Conservation (phyloP, 208 protist genomes). For the Crithidia acanthocephali region DNA sequence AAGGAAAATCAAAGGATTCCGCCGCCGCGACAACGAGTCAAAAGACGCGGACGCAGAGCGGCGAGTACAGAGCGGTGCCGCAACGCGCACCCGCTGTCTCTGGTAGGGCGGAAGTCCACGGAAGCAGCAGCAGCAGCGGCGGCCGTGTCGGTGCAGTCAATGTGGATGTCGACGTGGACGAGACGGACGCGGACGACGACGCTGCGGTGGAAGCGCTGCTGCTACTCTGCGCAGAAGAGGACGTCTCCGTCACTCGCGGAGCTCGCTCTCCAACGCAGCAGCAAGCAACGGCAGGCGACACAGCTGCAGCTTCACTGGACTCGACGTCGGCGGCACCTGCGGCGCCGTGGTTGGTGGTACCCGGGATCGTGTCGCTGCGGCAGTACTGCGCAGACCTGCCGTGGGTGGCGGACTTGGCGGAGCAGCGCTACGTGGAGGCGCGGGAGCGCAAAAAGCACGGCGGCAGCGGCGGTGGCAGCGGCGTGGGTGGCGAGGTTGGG, state of each 20-base stretch:
- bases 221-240: slow-evolving; percentile 17
- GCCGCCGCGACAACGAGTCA: not conserved
- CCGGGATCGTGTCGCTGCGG: slow-evolving; percentile 35
- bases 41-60: not conserved
- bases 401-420: slow-evolving; percentile 32
- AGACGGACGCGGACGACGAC: slow-evolving; percentile 7
- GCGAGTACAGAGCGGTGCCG: not conserved
- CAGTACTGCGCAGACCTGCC: slow-evolving; percentile 47
- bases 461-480: slow-evolving; percentile 1
- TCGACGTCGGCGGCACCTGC: not conserved
- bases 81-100: not conserved
- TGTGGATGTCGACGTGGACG: slow-evolving; percentile 16
- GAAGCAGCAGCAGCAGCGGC: too few relatives aligned
- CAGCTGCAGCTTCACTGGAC: too few relatives aligned
- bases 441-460: slow-evolving; percentile 27
- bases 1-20: not conserved
- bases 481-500: slow-evolving; percentile 16
- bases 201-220: not conserved
- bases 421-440: slow-evolving; percentile 28
- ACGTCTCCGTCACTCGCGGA: too few relatives aligned
- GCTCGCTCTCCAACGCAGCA: too few relatives aligned
- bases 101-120: not conserved
- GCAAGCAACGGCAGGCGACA: too few relatives aligned
- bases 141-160: slow-evolving; percentile 11
- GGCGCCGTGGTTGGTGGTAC: slow-evolving; percentile 32